Percentiles rank a stretch among this genome's conserved stretches.
phyloP scores from a whole-genome alignment of 495 filamentous ascomycete genomes.

The Penicillium ucsense region DNA sequence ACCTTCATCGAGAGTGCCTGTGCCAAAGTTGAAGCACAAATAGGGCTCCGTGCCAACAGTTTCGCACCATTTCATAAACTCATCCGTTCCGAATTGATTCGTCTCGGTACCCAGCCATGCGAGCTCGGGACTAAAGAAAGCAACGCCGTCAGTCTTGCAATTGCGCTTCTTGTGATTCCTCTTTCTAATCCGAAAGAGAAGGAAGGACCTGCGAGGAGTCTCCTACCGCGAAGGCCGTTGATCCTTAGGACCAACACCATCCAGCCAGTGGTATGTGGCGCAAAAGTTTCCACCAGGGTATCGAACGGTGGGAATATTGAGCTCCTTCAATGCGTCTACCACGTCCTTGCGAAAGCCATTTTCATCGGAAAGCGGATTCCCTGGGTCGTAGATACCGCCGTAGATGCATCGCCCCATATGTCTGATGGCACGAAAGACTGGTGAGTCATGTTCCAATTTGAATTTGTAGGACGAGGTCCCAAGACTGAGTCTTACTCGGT shows the following conservation, averaged over 20 bases:
- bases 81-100: slow-evolving; percentile 73
- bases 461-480: background rate
- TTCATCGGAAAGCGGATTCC: slow-evolving; percentile 57
- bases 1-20: slow-evolving; percentile 63
- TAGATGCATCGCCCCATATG: slow-evolving; percentile 83
- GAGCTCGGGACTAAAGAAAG: slow-evolving; percentile 48
- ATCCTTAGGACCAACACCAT: slow-evolving; percentile 64
- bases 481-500: slow-evolving; percentile 45
- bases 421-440: slow-evolving; percentile 23
- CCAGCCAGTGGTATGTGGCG: slow-evolving; percentile 75
- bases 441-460: slow-evolving; percentile 1
- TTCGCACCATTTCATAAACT: slow-evolving; percentile 73
- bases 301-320: slow-evolving; percentile 63
- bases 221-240: slow-evolving; percentile 46
- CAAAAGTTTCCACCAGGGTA: slow-evolving; percentile 77
- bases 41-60: slow-evolving; percentile 62
- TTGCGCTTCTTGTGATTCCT: no score
- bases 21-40: slow-evolving; percentile 67
- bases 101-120: slow-evolving; percentile 67
- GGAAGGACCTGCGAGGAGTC: background rate
- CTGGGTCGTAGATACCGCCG: slow-evolving; percentile 72
- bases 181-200: background rate
- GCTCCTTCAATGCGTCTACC: slow-evolving; percentile 54
- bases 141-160: background rate
- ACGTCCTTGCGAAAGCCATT: slow-evolving; percentile 72